These are phyloP conservation scores for Cucurbitaria berberidis DNA, from an alignment of 2,329 filamentous ascomycete genomes.

Conservation along the genomic window DNA sequence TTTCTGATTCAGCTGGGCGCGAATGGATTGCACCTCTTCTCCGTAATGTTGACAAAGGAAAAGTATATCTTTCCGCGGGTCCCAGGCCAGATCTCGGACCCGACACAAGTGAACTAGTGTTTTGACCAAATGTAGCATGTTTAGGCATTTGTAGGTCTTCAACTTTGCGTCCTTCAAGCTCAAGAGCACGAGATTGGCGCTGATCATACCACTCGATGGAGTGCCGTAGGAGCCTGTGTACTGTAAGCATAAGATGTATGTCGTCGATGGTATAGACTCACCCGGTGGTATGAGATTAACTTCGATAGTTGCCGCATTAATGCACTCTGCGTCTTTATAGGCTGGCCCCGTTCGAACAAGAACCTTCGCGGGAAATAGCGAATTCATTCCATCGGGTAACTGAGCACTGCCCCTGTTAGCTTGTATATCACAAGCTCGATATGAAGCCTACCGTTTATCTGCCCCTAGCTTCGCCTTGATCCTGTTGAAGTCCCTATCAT, in stretches of 20 bases:
- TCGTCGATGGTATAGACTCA: slow-evolving; percentile 7
- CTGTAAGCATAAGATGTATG: slow-evolving; percentile 8
- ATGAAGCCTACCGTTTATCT: slow-evolving; percentile 32
- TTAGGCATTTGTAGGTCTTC: slow-evolving; percentile 37
- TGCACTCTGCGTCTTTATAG: slow-evolving; percentile 36
- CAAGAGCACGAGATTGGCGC: slow-evolving; percentile 34
- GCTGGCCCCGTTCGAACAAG: slow-evolving; percentile 42
- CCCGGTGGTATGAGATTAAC: slow-evolving; percentile 41
- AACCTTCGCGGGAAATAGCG: slow-evolving; percentile 38
- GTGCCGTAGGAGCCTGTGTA: slow-evolving; percentile 34
- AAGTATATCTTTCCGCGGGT: slow-evolving; percentile 36
- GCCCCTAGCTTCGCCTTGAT: slow-evolving; percentile 36
- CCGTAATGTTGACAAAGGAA: slow-evolving; percentile 38
- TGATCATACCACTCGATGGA: slow-evolving; percentile 31
- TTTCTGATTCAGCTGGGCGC: slow-evolving; percentile 29
- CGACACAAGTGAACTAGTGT: slow-evolving; percentile 35
- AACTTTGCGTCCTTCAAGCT: slow-evolving; percentile 32
- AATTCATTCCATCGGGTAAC: slow-evolving; percentile 38
- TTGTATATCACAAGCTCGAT: too few species aligned
- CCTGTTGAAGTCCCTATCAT: slow-evolving; percentile 37
- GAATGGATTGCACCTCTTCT: slow-evolving; percentile 30
- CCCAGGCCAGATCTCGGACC: slow-evolving; percentile 34
- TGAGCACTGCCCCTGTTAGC: slow-evolving; percentile 33
- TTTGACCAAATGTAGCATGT: slow-evolving; percentile 38
- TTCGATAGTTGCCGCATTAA: slow-evolving; percentile 35